phyloP scores from a whole-genome alignment of 345 rosid species.

The Salix brachista region DNA sequence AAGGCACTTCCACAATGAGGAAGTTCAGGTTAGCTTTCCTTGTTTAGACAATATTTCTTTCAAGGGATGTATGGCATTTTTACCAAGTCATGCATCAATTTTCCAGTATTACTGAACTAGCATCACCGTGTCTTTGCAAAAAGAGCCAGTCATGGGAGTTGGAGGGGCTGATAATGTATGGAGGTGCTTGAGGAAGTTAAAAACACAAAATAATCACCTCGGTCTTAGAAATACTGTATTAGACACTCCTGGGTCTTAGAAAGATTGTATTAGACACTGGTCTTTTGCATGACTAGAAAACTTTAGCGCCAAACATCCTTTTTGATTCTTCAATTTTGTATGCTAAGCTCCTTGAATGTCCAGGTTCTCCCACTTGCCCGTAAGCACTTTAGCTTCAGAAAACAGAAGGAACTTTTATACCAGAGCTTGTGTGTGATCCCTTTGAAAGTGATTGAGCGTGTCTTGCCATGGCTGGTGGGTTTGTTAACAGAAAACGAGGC shows the following conservation, averaged over 20 bases:
- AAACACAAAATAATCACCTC: not conserved
- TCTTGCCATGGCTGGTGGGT: slow-evolving; percentile 83
- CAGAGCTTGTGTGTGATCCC: slow-evolving; percentile 90
- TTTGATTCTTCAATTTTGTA: slow-evolving; percentile 12
- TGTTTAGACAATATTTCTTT: not conserved
- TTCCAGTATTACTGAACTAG: slow-evolving; percentile 3
- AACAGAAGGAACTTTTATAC: slow-evolving; percentile 75
- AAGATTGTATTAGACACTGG: not conserved
- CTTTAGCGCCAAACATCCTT: not conserved
- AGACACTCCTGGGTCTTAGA: not conserved
- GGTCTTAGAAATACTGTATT: not conserved
- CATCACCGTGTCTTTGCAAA: not conserved
- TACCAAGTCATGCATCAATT: not conserved
- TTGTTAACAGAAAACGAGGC: slow-evolving; percentile 69
- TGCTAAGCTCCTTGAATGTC: slow-evolving; percentile 25
- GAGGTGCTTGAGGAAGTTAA: not conserved
- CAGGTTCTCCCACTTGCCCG: slow-evolving; percentile 89
- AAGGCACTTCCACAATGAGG: slow-evolving; percentile 73
- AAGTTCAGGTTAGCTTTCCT: slow-evolving; percentile 61
- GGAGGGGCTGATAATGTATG: not conserved
- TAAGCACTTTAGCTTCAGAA: slow-evolving; percentile 63
- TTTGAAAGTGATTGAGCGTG: slow-evolving; percentile 76
- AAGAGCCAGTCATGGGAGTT: not conserved
- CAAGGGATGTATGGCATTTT: slow-evolving; percentile 12
- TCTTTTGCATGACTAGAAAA: slow-evolving; percentile 1